Percentiles rank a stretch among this genome's conserved stretches.
These are phyloP conservation scores for Helianthus annuus DNA, from an alignment of 129 eudicot genomes.

Conservation along the genomic window HanXRQr2.0-SUNRISE NC_035444.2:1665881-1666380, in stretches of 20 bases:
- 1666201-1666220: too few species aligned
- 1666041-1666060: slow-evolving; percentile 68
- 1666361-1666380: neutral
- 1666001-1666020: slow-evolving; percentile 55
- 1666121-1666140: too few species aligned
- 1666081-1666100: slow-evolving; percentile 50
- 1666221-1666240: too few species aligned
- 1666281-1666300: too few species aligned
- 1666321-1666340: too few species aligned
- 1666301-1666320: too few species aligned
- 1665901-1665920: slow-evolving; percentile 72
- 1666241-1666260: too few species aligned
- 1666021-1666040: slow-evolving; percentile 51
- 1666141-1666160: slow-evolving; percentile 64
- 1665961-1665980: neutral
- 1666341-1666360: neutral
- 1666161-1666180: slow-evolving; percentile 17
- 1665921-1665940: slow-evolving; percentile 51
- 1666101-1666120: too few species aligned
- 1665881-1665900: slow-evolving; percentile 56
- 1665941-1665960: neutral
- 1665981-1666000: neutral
- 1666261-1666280: too few species aligned
- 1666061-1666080: slow-evolving; percentile 65
- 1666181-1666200: neutral